Conservation (phyloP, 345 rosid genomes). For the Clarkia xantiana region DNA sequence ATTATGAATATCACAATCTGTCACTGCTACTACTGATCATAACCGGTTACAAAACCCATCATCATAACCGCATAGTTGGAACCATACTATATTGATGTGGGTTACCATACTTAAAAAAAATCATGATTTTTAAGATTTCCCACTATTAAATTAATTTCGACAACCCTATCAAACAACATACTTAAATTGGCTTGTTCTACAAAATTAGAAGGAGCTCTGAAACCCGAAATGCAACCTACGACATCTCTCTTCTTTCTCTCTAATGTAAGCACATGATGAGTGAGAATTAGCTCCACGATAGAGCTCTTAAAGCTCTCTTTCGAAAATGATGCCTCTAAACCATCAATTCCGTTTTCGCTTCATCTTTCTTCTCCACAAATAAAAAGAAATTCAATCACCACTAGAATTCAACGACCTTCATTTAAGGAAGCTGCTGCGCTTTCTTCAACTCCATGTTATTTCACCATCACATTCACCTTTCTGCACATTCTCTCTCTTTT, state of each 20-base stretch:
- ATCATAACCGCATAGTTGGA: too few relatives aligned
- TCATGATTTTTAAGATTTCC: too few relatives aligned
- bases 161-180: too few relatives aligned
- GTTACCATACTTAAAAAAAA: too few relatives aligned
- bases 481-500: conserved; percentile 18
- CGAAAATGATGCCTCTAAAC: not conserved
- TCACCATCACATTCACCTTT: conserved; percentile 17
- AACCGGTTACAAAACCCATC: too few relatives aligned
- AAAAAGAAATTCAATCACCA: not conserved
- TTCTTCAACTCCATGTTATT: conserved; percentile 16
- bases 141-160: too few relatives aligned
- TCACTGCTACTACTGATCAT: too few relatives aligned
- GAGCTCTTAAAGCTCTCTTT: conserved; percentile 35
- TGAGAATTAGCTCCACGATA: not conserved
- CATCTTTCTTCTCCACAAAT: not conserved
- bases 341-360: not conserved
- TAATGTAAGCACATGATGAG: not conserved
- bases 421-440: conserved; percentile 6
- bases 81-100: too few relatives aligned
- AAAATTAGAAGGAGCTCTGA: not conserved
- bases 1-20: too few relatives aligned
- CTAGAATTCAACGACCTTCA: conserved; percentile 15
- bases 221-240: conserved; percentile 33
- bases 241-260: conserved; percentile 2
- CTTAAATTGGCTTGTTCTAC: too few relatives aligned